These are phyloP conservation scores for Dothideomycetes sp. DNA, from an alignment of 2,329 filamentous ascomycete species.

Conservation along the genomic window DNA sequence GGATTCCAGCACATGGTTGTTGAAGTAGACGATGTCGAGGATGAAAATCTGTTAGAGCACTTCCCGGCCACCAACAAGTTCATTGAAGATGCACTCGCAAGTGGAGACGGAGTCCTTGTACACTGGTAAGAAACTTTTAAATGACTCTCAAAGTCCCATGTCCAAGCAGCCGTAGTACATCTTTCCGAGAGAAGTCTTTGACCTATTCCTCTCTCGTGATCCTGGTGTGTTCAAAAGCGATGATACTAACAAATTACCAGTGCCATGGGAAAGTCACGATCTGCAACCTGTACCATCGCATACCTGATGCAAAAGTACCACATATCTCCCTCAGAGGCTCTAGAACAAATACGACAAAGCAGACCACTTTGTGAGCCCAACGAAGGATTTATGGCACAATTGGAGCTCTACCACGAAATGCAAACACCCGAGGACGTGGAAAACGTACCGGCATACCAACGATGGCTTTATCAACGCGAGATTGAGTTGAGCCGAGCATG, in stretches of 20 bases:
- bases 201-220: too few relatives aligned
- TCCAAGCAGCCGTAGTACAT: too few relatives aligned
- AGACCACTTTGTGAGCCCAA: conserved; percentile 83
- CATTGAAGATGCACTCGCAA: conserved; percentile 65
- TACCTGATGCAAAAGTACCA: conserved; percentile 60
- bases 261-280: conserved; percentile 93
- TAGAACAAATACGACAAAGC: conserved; percentile 59
- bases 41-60: conserved; percentile 76
- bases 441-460: conserved; percentile 66
- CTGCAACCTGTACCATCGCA: conserved; percentile 72
- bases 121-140: conserved; percentile 54
- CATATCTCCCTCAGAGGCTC: conserved; percentile 52
- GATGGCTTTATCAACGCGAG: conserved; percentile 60
- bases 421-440: conserved; percentile 63
- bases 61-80: conserved; percentile 72
- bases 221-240: too few relatives aligned
- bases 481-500: conserved; percentile 60
- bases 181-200: too few relatives aligned
- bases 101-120: conserved; percentile 54
- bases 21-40: conserved; percentile 82
- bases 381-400: conserved; percentile 79
- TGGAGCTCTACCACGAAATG: conserved; percentile 82
- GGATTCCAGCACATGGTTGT: conserved; percentile 66
- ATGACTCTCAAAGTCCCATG: too few relatives aligned
- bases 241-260: too few relatives aligned